Conservation (phyloP, 177 flowering plant genomes). For the Vitis hybrid region DNA sequence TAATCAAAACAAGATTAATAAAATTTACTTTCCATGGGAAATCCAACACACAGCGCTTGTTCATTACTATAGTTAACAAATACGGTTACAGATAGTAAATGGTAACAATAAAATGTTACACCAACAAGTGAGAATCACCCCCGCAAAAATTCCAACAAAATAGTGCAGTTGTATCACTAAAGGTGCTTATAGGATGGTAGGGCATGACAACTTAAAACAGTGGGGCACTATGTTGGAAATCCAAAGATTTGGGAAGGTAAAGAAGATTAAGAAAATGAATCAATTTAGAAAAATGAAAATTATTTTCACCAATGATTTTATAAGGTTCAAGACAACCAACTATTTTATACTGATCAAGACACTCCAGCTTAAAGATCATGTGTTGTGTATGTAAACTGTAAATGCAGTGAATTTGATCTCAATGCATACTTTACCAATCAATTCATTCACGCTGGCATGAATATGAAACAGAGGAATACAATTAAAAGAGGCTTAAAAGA, state of each 20-base stretch:
- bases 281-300: neutral
- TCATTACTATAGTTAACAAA: no score
- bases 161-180: neutral
- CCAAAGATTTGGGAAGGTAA: neutral
- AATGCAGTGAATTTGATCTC: neutral
- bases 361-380: neutral
- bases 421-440: constrained; percentile 7
- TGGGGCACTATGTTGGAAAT: neutral
- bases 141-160: neutral
- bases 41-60: no score
- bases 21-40: no score
- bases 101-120: neutral
- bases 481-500: constrained; percentile 16
- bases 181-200: no score
- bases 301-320: neutral
- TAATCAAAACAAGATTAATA: no score
- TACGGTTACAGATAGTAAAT: neutral
- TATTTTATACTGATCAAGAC: neutral
- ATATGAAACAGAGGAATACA: constrained; percentile 9
- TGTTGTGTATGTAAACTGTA: neutral
- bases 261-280: neutral
- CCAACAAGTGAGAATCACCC: neutral
- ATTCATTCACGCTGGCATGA: constrained; percentile 15
- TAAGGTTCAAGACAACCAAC: no score
- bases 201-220: no score